Base-by-base conservation (phyloP, 1,284 basidiomycete genomes). In the Ustilago sp. region DNA sequence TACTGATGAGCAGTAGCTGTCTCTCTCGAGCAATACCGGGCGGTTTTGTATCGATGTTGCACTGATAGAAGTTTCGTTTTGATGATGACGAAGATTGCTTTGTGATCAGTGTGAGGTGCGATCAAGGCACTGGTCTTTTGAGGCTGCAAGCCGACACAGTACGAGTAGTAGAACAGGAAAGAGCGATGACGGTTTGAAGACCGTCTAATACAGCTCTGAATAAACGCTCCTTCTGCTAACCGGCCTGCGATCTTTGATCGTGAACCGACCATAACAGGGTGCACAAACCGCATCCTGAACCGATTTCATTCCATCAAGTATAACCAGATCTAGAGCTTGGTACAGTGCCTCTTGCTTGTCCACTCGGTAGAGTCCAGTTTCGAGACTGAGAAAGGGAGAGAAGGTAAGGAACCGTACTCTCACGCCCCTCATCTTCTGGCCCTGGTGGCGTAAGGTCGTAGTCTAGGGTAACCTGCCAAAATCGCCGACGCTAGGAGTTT, bases 401-500 rank as follows among this genome's bases (percentile, higher is more conserved):
- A 8, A 74, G 68, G 51, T 57, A 52, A 4, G 59, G 68, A 3
- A 79, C 51, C 62, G 69, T 56, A 0, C 31, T 17, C 31, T 71
- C 55, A 4, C 8, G n/a, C 1, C 69, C 69, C 3, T 63, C 56
- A 4, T 51, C 34, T 4, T 63, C 48, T 0, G 4, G 0, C 0
- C 63, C 57, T 4, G 64, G 60, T 0, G 65, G 62, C 4, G 50
- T 47, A 12, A 80, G 68, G 41, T 79, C 74, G 64, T 80, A 79
- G 39, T 80, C 78, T 17, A 80, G 68, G 23, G 19, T 19, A 23
- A 23, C 23, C 23, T 23, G 23, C 23, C 23, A 23, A 23, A 23
- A 23, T 19, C 43, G 17, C 43, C 43, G 43, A 19, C n/a, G 43
- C 19, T 19, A 45, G 8, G 1, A 3, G 7, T 45, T 19, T 45